Conservation (phyloP, 1,284 basidiomycete genomes). For the Naganishia sp. region DNA sequence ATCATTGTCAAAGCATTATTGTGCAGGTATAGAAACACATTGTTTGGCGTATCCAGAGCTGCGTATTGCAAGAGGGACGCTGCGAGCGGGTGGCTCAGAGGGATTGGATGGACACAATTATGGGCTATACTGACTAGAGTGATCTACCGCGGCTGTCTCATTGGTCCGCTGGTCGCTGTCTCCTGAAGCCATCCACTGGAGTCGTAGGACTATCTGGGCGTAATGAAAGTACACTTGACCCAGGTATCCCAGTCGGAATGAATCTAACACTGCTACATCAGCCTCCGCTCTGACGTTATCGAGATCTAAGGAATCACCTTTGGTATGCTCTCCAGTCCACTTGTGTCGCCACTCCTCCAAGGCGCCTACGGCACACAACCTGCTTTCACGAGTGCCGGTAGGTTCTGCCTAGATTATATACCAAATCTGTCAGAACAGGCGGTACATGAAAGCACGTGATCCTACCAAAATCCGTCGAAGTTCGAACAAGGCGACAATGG, state of each 20-base stretch:
- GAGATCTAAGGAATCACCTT: not conserved
- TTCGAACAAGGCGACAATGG: slow-evolving; percentile 27
- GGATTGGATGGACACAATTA: not conserved
- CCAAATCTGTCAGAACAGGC: no score
- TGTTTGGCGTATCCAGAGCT: not conserved
- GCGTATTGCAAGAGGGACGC: slow-evolving; percentile 16
- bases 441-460: no score
- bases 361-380: slow-evolving; percentile 1
- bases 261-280: not conserved
- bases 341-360: slow-evolving; percentile 21
- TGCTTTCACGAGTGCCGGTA: not conserved
- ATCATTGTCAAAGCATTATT: slow-evolving; percentile 31
- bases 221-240: slow-evolving; percentile 28
- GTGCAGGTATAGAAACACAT: slow-evolving; percentile 21
- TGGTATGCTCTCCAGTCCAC: slow-evolving; percentile 11
- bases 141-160: slow-evolving; percentile 15
- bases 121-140: slow-evolving; percentile 6
- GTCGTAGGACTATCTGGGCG: slow-evolving; percentile 21
- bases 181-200: slow-evolving; percentile 19
- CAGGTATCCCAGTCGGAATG: slow-evolving; percentile 22
- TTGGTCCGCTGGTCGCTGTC: slow-evolving; percentile 14
- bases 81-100: not conserved
- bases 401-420: no score
- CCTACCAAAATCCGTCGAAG: slow-evolving; percentile 22
- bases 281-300: not conserved